phyloP scores from a whole-genome alignment of 192 early-diverging fungal genomes.

The Linnemannia schmuckeri region DNA sequence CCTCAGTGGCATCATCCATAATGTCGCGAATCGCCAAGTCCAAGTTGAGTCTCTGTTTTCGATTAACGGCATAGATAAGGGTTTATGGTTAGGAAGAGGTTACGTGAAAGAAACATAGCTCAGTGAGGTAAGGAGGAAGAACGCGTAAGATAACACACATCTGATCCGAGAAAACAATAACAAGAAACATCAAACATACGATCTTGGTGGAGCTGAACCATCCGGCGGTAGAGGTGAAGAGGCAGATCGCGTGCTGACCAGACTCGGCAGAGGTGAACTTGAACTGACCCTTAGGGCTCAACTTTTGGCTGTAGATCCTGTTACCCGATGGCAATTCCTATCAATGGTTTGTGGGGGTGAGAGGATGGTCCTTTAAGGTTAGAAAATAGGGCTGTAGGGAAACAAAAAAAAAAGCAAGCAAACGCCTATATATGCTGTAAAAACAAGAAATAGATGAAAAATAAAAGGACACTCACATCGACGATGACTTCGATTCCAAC shows the following conservation, averaged over 20 bases:
- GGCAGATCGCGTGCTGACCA: slow-evolving; percentile 94
- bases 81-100: background rate
- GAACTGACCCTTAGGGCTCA: slow-evolving; percentile 81
- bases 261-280: slow-evolving; percentile 91
- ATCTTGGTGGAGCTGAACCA: slow-evolving; percentile 82
- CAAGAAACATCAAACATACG: slow-evolving; percentile 55
- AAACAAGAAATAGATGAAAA: background rate
- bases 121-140: background rate
- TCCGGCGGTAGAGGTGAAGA: slow-evolving; percentile 73
- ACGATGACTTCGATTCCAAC: slow-evolving; percentile 80
- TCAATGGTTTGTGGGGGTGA: background rate
- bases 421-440: background rate
- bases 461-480: slow-evolving; percentile 64
- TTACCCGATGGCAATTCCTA: slow-evolving; percentile 64
- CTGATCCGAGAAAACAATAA: background rate
- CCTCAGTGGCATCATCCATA: slow-evolving; percentile 29
- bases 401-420: background rate
- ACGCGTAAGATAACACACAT: background rate
- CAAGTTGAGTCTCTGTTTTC: slow-evolving; percentile 38
- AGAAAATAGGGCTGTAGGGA: background rate
- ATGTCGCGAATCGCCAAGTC: slow-evolving; percentile 47
- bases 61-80: background rate
- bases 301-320: slow-evolving; percentile 84
- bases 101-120: background rate
- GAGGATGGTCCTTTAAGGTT: background rate